phyloP scores from a whole-genome alignment of 495 filamentous ascomycete species.

The Aspergillus egyptiacus region DNA sequence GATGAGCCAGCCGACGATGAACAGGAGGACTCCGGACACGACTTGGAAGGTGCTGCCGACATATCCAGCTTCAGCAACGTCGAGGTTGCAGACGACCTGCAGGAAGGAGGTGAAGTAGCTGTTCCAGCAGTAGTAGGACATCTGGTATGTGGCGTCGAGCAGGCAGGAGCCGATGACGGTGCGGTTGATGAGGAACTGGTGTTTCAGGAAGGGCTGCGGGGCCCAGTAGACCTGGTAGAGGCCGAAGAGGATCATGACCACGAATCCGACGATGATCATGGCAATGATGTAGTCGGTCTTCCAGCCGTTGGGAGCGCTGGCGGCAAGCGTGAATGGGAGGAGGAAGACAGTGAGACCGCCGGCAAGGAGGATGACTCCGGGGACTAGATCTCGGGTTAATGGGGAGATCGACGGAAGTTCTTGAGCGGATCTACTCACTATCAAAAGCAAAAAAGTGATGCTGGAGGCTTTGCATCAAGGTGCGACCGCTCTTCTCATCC shows the following conservation, averaged over 20 bases:
- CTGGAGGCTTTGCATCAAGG: slow-evolving; percentile 32
- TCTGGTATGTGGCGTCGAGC: slow-evolving; percentile 50
- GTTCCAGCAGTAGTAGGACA: slow-evolving; percentile 52
- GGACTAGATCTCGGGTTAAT: slow-evolving; percentile 16
- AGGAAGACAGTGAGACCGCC: slow-evolving; percentile 55
- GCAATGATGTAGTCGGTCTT: slow-evolving; percentile 44
- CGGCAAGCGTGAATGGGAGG: slow-evolving; percentile 50
- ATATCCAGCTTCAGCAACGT: slow-evolving; percentile 47
- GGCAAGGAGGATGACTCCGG: slow-evolving; percentile 51
- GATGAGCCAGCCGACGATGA: slow-evolving; percentile 48
- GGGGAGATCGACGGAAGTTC: no score
- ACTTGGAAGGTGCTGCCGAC: slow-evolving; percentile 47
- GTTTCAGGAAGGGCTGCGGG: slow-evolving; percentile 53
- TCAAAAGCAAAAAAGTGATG: slow-evolving; percentile 57
- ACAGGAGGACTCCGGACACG: slow-evolving; percentile 37
- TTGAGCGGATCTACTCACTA: no score
- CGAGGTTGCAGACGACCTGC: slow-evolving; percentile 61
- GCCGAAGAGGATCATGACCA: slow-evolving; percentile 48
- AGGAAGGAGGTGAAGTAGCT: slow-evolving; percentile 62
- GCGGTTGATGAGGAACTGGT: slow-evolving; percentile 52
- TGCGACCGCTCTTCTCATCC: slow-evolving; percentile 31
- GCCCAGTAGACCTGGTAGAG: slow-evolving; percentile 52
- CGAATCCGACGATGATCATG: slow-evolving; percentile 51
- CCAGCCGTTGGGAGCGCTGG: slow-evolving; percentile 40
- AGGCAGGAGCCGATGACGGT: slow-evolving; percentile 60